Evolutionary conservation across 140 eudicot genomes (phyloP).

Genomic region (Oenanthe javanica): DNA sequence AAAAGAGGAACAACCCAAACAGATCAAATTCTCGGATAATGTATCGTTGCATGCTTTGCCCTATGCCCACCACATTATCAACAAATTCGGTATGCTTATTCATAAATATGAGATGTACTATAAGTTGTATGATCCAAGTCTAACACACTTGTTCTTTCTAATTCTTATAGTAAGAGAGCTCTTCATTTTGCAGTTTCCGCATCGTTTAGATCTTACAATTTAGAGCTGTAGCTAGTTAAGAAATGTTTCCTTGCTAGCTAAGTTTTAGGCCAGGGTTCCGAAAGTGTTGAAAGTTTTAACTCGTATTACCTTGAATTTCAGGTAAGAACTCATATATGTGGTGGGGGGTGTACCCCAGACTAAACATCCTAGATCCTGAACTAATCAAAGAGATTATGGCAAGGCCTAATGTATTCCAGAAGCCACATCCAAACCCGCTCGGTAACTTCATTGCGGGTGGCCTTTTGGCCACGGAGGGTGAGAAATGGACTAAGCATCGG

Average conservation of each 20-base stretch:
- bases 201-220: background rate
- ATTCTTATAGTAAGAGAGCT: background rate
- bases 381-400: constrained; percentile 27
- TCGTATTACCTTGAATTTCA: background rate
- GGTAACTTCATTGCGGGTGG: constrained; percentile 16
- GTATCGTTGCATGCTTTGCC: constrained; percentile 9
- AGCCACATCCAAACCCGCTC: constrained; percentile 19
- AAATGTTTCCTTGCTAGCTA: background rate
- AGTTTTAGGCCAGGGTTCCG: background rate
- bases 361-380: constrained; percentile 27
- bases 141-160: background rate
- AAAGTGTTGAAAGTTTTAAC: background rate
- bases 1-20: constrained; percentile 1
- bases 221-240: background rate
- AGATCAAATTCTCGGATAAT: background rate
- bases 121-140: background rate
- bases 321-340: constrained; percentile 26
- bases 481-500: constrained; percentile 10
- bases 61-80: background rate
- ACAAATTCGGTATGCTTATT: constrained; percentile 4
- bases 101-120: background rate
- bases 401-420: constrained; percentile 17
- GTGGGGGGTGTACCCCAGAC: constrained; percentile 25
- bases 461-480: constrained; percentile 19
- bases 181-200: background rate